Evolutionary conservation across 768 basidiomycete species (phyloP), one percentile per base, ranked within the genome.

Genomic region (Agaricus subrufescens): DNA sequence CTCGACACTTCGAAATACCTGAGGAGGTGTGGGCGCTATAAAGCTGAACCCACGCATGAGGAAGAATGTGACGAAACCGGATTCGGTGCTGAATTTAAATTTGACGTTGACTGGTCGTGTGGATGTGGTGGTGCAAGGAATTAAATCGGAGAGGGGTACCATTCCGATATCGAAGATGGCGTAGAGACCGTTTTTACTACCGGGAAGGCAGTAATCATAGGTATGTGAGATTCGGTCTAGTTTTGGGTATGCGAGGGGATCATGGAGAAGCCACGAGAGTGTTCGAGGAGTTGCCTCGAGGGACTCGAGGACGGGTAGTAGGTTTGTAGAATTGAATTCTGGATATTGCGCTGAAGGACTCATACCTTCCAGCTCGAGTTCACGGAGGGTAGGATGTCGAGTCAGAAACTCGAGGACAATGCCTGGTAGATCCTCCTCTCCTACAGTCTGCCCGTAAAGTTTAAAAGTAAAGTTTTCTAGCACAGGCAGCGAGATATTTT

Each of bases 61-160:
- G 34, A 54, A 39, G 45, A 45, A 54, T 23, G 23, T 9, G n/a
- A 14, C 25, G 6, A 54, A 31, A 4, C 2, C 23, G 25, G 3
- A 14, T 40, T 54, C 53, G 3, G 53, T 54, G 46, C 46, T 54
- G 27, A 54, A 47, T 47, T 47, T 46, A n/a, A 54, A 40, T 39
- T 54, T 37, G n/a, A 54, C 12, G 10, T 48, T 19, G 15, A 54
- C 19, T 5, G 46, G 45, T 12, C 23, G 15, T 6, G 52, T 30
- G 23, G 11, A 31, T 0, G 9, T 12, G 1, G 51, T 9, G 3
- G 52, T 12, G 14, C n/a, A 10, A 15, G 30, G 5, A 15, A 19
- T 25, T 14, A 53, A 44, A 12, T 9, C 6, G 14, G 15, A 27
- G 25, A 29, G 15, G 30, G 53, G 15, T 10, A 47, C 23, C 14